Percentiles rank a stretch among this genome's conserved stretches.
Conservation (phyloP, 73 alveolate genomes). For the Paramecium tetraurelia region DNA sequence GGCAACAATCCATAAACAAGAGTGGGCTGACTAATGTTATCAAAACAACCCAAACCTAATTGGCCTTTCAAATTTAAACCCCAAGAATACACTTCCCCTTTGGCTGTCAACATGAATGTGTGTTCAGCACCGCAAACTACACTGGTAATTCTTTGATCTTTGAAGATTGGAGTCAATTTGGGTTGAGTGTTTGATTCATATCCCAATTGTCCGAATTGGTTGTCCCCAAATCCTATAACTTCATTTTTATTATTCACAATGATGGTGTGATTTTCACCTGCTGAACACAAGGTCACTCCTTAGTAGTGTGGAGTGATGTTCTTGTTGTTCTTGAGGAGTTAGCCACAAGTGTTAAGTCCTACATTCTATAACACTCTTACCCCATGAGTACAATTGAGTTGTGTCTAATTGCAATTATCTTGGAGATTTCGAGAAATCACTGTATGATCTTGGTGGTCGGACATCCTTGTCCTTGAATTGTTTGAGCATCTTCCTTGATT, state of each 20-base stretch:
- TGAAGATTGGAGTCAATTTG: background rate
- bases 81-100: constrained; percentile 66
- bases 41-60: constrained; percentile 60
- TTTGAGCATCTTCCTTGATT: constrained; percentile 9
- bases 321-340: background rate
- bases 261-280: constrained; percentile 63
- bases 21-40: constrained; percentile 19
- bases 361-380: background rate
- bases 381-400: constrained; percentile 36
- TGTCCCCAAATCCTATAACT: constrained; percentile 54
- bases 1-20: constrained; percentile 54
- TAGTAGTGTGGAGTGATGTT: constrained; percentile 29
- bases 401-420: constrained; percentile 19
- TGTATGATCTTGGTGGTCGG: constrained; percentile 38
- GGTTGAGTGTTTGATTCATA: constrained; percentile 24
- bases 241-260: constrained; percentile 59
- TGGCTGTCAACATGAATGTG: constrained; percentile 44
- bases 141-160: constrained; percentile 51
- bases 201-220: constrained; percentile 55
- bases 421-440: constrained; percentile 47
- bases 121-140: constrained; percentile 60
- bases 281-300: constrained; percentile 17
- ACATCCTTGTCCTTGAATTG: background rate
- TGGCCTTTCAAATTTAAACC: constrained; percentile 64
- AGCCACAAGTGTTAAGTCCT: constrained; percentile 32